Evolutionary conservation across 2,329 filamentous ascomycete genomes (phyloP).

Genomic region (Chalaropsis thielavioides): DNA sequence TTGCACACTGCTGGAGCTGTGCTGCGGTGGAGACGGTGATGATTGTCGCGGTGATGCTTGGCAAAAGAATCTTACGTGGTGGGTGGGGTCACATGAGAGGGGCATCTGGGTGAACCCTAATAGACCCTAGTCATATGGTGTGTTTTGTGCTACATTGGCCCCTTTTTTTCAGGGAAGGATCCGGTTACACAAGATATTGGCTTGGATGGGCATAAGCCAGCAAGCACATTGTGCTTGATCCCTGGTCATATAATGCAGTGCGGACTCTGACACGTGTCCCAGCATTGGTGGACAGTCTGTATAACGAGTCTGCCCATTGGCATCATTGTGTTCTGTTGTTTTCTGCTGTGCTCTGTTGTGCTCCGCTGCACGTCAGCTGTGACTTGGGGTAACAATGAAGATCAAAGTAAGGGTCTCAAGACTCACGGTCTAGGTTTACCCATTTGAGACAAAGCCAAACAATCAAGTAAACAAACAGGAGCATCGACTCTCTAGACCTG

Average conservation of each 20-base stretch:
- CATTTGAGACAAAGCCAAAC: background rate
- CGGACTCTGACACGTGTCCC: conserved; percentile 1
- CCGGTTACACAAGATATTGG: background rate
- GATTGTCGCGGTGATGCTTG: background rate
- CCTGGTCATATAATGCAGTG: background rate
- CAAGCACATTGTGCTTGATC: background rate
- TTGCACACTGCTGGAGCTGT: background rate
- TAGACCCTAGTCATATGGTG: background rate
- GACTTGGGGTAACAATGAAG: background rate
- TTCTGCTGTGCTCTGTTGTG: background rate
- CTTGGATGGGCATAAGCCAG: background rate
- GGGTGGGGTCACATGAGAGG: conserved; percentile 10
- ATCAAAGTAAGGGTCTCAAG: background rate
- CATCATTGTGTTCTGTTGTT: background rate
- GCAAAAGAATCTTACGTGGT: conserved; percentile 2
- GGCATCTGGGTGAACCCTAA: background rate
- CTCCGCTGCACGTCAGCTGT: background rate
- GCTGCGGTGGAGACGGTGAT: conserved; percentile 8
- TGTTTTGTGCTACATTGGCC: background rate
- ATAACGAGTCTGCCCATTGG: background rate
- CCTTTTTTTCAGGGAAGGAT: background rate
- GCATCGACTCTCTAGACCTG: background rate
- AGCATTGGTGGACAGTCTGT: background rate
- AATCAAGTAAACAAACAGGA: background rate
- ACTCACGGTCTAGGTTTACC: background rate